phyloP scores from a whole-genome alignment of 2,329 filamentous ascomycete genomes.

The Nothophoma quercina region DNA sequence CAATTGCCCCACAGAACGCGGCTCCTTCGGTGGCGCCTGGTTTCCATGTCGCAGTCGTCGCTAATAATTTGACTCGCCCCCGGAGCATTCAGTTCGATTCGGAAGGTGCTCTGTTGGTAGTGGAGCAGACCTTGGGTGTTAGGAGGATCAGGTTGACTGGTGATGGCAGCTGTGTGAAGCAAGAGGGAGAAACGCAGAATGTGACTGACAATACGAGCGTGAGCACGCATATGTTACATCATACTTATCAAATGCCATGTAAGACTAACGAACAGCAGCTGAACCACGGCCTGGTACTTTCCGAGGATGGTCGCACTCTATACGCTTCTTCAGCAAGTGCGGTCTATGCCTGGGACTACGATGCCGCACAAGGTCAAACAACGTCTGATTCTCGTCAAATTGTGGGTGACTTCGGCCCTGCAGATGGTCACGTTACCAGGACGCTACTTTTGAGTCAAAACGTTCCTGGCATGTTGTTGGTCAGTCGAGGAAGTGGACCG shows the following conservation, averaged over 20 bases:
- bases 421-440: conserved; percentile 68
- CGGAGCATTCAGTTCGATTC: conserved; percentile 58
- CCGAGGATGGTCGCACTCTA: conserved; percentile 58
- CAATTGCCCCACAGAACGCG: conserved; percentile 48
- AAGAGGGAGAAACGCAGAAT: conserved; percentile 28
- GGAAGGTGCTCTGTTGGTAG: conserved; percentile 58
- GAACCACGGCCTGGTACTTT: conserved; percentile 62
- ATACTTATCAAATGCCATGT: not conserved
- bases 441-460: conserved; percentile 69
- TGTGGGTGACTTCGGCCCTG: conserved; percentile 67
- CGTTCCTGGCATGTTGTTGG: conserved; percentile 65
- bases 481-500: conserved; percentile 69
- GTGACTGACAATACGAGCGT: conserved; percentile 40
- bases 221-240: conserved; percentile 22
- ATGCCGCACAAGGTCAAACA: conserved; percentile 57
- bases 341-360: conserved; percentile 73
- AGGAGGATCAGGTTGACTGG: conserved; percentile 47
- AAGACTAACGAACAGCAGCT: conserved; percentile 34
- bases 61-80: conserved; percentile 54
- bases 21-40: conserved; percentile 53
- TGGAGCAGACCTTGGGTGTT: conserved; percentile 53
- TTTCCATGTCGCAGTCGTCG: conserved; percentile 55
- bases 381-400: conserved; percentile 61
- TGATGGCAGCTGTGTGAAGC: conserved; percentile 40
- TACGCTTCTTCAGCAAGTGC: conserved; percentile 64